Conservation (phyloP, 495 filamentous ascomycete genomes). For the Aspergillus haitiensis region DNA sequence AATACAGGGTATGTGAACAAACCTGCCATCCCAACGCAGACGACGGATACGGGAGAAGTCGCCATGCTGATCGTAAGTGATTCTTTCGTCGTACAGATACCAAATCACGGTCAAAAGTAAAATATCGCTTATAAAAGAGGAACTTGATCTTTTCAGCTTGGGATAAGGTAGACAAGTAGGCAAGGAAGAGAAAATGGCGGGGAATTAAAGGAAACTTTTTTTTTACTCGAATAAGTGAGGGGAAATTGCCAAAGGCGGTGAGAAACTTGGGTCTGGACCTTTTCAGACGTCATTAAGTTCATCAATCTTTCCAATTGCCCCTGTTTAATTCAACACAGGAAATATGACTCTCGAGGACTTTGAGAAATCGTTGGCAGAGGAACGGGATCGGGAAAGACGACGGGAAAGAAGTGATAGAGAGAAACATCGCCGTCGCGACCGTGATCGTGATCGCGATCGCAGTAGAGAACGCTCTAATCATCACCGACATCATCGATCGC, state of each 20-base stretch:
- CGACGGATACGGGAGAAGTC: slow-evolving; percentile 66
- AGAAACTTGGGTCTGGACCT: slow-evolving; percentile 35
- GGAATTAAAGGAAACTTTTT: slow-evolving; percentile 32
- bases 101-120: neutral
- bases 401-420: slow-evolving; percentile 39
- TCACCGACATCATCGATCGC: slow-evolving; percentile 42
- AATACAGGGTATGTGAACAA: slow-evolving; percentile 13
- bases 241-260: slow-evolving; percentile 30
- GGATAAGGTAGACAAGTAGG: neutral
- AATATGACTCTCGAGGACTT: slow-evolving; percentile 58
- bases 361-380: slow-evolving; percentile 51
- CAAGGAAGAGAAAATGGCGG: neutral
- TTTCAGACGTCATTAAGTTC: slow-evolving; percentile 27
- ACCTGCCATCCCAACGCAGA: slow-evolving; percentile 97
- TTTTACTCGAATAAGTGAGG: slow-evolving; percentile 37
- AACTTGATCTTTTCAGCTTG: neutral
- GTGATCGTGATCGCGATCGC: slow-evolving; percentile 43
- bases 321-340: slow-evolving; percentile 6
- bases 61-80: slow-evolving; percentile 36
- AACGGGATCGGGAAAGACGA: slow-evolving; percentile 41
- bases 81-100: neutral
- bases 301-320: slow-evolving; percentile 13
- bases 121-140: neutral
- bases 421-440: slow-evolving; percentile 34
- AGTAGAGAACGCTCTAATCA: slow-evolving; percentile 41